Evolutionary conservation across 2,329 filamentous ascomycete species (phyloP).

Genomic region (Cladophialophora carrionii): DNA sequence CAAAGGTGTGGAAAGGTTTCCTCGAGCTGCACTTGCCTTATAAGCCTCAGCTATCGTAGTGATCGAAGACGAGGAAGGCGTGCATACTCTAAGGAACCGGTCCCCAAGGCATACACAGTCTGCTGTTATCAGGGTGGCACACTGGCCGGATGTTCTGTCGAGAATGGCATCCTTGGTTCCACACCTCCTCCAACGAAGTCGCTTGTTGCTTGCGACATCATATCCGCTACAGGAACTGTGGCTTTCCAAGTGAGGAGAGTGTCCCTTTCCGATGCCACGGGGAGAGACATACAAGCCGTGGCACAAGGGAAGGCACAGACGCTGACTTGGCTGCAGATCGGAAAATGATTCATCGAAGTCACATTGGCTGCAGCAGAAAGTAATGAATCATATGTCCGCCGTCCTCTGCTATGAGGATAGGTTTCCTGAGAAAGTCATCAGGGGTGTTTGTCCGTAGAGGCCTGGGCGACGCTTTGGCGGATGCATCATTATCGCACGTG

Average conservation of each 20-base stretch:
- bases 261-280: not conserved
- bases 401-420: not conserved
- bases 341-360: not conserved
- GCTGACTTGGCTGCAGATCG: constrained; percentile 2
- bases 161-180: not conserved
- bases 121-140: not conserved
- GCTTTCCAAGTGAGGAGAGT: not conserved
- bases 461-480: not conserved
- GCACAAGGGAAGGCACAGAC: not conserved
- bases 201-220: not conserved
- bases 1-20: not conserved
- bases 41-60: not conserved
- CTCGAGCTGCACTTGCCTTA: not conserved
- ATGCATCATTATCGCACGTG: not conserved
- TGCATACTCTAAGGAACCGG: not conserved
- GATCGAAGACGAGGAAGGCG: not conserved
- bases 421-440: not conserved
- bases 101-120: not conserved
- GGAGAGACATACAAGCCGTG: not conserved
- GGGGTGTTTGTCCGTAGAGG: constrained; percentile 9
- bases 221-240: not conserved
- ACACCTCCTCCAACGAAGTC: not conserved
- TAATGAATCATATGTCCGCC: constrained; percentile 6
- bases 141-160: not conserved
- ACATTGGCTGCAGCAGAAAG: not conserved